phyloP scores from a whole-genome alignment of 441 rosid genomes.

The Syzygium malaccense region DNA sequence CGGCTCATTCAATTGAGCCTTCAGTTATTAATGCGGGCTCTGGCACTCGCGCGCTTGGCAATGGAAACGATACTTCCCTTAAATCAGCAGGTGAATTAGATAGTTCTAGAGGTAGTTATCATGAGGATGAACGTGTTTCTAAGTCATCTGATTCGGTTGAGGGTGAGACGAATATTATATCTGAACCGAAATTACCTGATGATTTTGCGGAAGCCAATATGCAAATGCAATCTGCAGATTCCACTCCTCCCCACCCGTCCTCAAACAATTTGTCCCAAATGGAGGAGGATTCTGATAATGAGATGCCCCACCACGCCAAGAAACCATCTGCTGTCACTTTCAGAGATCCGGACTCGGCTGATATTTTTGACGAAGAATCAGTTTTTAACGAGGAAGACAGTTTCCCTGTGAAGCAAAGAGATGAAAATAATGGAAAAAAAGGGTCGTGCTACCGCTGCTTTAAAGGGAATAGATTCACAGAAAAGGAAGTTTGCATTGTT shows the following conservation, averaged over 20 bases:
- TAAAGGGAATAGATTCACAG: constrained; percentile 75
- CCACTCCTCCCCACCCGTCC: constrained; percentile 20
- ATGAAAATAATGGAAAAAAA: constrained; percentile 54
- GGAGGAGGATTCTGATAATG: constrained; percentile 28
- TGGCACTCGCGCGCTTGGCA: background rate
- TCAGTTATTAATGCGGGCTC: background rate
- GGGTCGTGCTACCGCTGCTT: constrained; percentile 81
- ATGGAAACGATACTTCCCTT: constrained; percentile 4
- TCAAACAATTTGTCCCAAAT: constrained; percentile 29
- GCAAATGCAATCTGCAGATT: constrained; percentile 25
- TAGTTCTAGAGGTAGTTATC: constrained; percentile 4
- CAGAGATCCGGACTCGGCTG: constrained; percentile 36
- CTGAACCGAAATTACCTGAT: constrained; percentile 8
- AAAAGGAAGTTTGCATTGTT: constrained; percentile 88
- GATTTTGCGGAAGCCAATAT: background rate
- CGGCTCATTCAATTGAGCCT: constrained; percentile 2
- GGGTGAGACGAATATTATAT: background rate
- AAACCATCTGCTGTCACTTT: constrained; percentile 56
- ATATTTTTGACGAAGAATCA: constrained; percentile 24
- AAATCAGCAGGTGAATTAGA: constrained; percentile 16
- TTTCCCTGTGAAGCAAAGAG: constrained; percentile 16
- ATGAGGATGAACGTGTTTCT: background rate
- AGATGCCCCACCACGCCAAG: constrained; percentile 27
- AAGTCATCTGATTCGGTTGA: background rate
- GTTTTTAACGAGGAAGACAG: constrained; percentile 17